phyloP scores from a whole-genome alignment of 257 asterid species.

The Nicotiana noctiflora region DNA sequence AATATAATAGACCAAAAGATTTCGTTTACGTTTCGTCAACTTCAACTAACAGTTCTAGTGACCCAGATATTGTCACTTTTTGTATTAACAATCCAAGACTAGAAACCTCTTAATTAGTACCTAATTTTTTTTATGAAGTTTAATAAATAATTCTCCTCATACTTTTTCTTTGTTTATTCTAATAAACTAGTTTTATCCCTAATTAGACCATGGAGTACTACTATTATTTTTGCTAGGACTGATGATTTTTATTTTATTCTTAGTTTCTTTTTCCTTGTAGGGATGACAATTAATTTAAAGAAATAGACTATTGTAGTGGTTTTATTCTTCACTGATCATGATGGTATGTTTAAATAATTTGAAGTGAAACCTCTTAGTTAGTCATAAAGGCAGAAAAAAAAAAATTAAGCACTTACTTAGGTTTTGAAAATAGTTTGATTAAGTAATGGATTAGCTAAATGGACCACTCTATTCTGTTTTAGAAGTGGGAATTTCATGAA shows the following conservation, averaged over 20 bases:
- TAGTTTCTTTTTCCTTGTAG: neutral
- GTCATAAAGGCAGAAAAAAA: neutral
- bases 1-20: neutral
- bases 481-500: conserved; percentile 7
- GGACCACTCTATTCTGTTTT: conserved; percentile 14
- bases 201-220: neutral
- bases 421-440: neutral
- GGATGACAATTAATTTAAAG: conserved; percentile 1
- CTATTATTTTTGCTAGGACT: neutral
- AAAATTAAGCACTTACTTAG: neutral
- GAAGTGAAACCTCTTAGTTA: neutral
- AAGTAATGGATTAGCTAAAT: neutral
- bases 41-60: conserved; percentile 29
- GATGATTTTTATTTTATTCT: neutral
- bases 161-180: neutral
- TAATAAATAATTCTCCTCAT: neutral
- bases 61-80: conserved; percentile 10
- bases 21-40: conserved; percentile 24
- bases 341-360: neutral
- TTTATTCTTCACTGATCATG: conserved; percentile 3
- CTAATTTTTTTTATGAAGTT: conserved; percentile 19
- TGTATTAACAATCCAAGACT: conserved; percentile 5
- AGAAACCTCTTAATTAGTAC: conserved; percentile 26
- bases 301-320: neutral
- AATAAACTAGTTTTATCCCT: neutral